Conservation (phyloP, 495 filamentous ascomycete species). For the Wilcoxina mikolae region DNA sequence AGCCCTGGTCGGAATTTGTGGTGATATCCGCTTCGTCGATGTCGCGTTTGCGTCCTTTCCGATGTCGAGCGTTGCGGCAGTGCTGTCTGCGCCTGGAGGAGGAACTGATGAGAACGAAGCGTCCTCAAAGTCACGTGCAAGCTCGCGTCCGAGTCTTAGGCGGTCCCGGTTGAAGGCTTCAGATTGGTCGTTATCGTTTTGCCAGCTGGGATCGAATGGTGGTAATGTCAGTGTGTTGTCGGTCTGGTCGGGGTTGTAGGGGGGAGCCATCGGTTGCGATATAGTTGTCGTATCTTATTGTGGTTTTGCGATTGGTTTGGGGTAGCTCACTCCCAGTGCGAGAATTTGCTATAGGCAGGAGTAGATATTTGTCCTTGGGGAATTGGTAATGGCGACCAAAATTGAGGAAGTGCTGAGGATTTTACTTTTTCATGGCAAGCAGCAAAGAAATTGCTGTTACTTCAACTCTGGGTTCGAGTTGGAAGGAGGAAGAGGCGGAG, state of each 20-base stretch:
- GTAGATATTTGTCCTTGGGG: too few relatives aligned
- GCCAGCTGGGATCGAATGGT: background rate
- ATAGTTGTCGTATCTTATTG: too few relatives aligned
- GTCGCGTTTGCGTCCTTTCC: constrained; percentile 24
- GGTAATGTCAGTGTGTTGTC: background rate
- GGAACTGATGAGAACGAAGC: constrained; percentile 18
- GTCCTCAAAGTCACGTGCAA: constrained; percentile 27
- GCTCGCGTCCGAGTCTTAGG: constrained; percentile 25
- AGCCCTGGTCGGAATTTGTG: background rate
- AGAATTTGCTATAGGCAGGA: too few relatives aligned
- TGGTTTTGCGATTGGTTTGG: too few relatives aligned
- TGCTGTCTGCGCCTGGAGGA: constrained; percentile 14
- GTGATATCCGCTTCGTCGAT: constrained; percentile 21
- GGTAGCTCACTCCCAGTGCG: too few relatives aligned
- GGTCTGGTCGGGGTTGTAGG: background rate
- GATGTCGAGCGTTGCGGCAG: constrained; percentile 22
- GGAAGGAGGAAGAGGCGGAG: background rate
- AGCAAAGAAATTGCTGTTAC: background rate
- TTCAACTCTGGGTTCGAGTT: too few relatives aligned
- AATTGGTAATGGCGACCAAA: background rate
- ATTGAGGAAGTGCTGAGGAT: background rate
- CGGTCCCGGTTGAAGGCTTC: constrained; percentile 12
- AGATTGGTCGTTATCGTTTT: background rate
- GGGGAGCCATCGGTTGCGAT: background rate
- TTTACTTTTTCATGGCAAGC: background rate